phyloP scores from a whole-genome alignment of 2,329 filamentous ascomycete species.

The Cordyceps fumosorosea region DNA sequence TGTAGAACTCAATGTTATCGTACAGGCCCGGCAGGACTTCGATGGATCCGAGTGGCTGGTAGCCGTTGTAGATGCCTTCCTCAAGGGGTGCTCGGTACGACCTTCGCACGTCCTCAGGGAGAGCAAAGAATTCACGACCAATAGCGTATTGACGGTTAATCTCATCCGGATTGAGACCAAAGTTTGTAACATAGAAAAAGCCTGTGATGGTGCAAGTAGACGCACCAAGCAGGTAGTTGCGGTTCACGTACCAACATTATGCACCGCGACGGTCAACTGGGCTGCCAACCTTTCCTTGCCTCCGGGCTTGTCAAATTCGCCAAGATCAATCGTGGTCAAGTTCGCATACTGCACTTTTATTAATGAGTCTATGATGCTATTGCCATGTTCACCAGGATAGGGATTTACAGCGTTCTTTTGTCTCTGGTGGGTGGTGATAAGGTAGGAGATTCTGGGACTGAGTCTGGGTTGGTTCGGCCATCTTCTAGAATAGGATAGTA shows the following conservation, averaged over 20 bases:
- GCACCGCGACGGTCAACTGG: background rate
- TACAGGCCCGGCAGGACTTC: background rate
- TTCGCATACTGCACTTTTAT: background rate
- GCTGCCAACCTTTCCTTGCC: background rate
- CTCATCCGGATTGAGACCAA: background rate
- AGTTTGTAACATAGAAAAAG: background rate
- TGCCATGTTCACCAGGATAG: background rate
- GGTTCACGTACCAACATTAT: background rate
- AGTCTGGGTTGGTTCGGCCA: background rate
- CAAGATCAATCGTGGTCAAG: background rate
- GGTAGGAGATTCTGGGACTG: background rate
- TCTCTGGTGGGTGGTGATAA: background rate
- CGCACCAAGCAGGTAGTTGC: background rate
- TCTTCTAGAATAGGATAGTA: background rate
- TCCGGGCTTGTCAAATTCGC: background rate
- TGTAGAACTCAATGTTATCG: background rate
- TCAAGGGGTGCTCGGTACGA: background rate
- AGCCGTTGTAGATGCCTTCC: background rate
- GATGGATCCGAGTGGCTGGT: background rate
- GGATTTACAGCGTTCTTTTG: background rate
- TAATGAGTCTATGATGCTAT: background rate
- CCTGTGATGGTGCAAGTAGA: background rate
- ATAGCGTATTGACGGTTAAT: background rate
- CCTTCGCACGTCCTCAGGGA: background rate
- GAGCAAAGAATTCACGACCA: background rate